A percentile compares a stretch with the other conserved stretches of the same genome.
Conservation (phyloP, 2,329 filamentous ascomycete genomes). For the Beauveria brongniartii region DNA sequence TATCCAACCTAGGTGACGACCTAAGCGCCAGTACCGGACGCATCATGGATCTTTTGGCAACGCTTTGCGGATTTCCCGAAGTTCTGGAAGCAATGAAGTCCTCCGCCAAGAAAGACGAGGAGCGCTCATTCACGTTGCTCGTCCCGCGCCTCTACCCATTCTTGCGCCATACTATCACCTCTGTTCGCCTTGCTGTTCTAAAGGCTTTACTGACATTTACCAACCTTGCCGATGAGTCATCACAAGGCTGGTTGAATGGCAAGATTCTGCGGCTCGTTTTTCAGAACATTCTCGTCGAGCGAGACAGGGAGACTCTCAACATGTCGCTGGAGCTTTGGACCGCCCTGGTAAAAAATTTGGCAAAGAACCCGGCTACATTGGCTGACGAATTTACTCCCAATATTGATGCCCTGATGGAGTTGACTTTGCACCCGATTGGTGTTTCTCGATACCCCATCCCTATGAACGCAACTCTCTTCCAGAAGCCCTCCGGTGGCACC, state of each 20-base stretch:
- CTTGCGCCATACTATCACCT: constrained; percentile 92
- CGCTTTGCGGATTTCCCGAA: constrained; percentile 87
- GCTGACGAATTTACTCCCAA: constrained; percentile 66
- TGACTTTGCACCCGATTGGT: constrained; percentile 86
- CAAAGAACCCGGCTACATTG: constrained; percentile 55
- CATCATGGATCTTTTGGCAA: constrained; percentile 96
- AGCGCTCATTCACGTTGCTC: constrained; percentile 83
- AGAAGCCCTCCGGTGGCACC: constrained; percentile 83
- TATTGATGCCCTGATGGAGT: constrained; percentile 70
- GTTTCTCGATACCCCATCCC: constrained; percentile 84
- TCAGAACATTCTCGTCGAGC: constrained; percentile 90
- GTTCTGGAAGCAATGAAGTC: constrained; percentile 90
- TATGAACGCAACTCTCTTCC: constrained; percentile 83
- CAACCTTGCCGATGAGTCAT: constrained; percentile 69
- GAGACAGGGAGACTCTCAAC: constrained; percentile 73
- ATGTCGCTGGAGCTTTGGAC: constrained; percentile 84
- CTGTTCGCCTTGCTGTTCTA: constrained; percentile 84
- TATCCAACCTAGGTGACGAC: constrained; percentile 94
- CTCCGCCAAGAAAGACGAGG: constrained; percentile 73
- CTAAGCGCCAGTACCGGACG: constrained; percentile 94
- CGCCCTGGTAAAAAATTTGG: constrained; percentile 63
- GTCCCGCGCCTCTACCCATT: constrained; percentile 95
- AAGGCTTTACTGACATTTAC: constrained; percentile 91
- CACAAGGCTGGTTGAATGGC: constrained; percentile 86
- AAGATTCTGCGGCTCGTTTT: constrained; percentile 83